Evolutionary conservation across 257 asterid genomes (phyloP), one percentile per base, ranked within the genome.

Genomic region (Cinchona pubescens): DNA sequence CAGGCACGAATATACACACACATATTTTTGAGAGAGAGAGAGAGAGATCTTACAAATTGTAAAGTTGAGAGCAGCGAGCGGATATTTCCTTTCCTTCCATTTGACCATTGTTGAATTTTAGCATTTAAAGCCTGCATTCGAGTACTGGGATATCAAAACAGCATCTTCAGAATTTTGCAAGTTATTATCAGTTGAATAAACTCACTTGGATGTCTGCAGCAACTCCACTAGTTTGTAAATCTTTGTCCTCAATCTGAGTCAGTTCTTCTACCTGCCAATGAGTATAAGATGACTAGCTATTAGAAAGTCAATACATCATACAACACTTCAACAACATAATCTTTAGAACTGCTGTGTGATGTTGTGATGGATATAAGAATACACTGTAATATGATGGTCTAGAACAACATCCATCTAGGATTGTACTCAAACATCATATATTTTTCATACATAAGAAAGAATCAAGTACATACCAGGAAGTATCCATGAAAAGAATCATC

Each of bases 41-140:
- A 63, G 48, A 55, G 51, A 60, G 53, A 58, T 75, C 91, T 85
- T 87, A 92, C 99, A 62, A 79, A 83, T 84, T 94, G 99, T 81
- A 94, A 80, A 35, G 99, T 94, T 48, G 99, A 94, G 7, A 94
- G 88, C 78, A 94, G 79, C 7, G 99, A 92, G 37, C 96, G 96
- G 48, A 94, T 94, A 83, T 94, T 94, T 78, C 98, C 98, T 83
- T 92, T 90, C 90, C 93, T 92, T 74, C 98, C 99, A 15, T 79
- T 79, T 66, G 97, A 87, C 99, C 99, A 92, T 75, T 92, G 94
- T 75, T 79, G 83, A 76, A 94, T 87, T 86, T 91, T 92, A 72
- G 90, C 87, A 83, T 92, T 94, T 71, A 83, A 82, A 82, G 89
- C 92, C 98, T 94, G 87, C 74, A 70, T 67, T 11, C 45, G 25